Evolutionary conservation across 176 grass and related monocot species (phyloP).

Genomic region (Cymbopogon citratus): DNA sequence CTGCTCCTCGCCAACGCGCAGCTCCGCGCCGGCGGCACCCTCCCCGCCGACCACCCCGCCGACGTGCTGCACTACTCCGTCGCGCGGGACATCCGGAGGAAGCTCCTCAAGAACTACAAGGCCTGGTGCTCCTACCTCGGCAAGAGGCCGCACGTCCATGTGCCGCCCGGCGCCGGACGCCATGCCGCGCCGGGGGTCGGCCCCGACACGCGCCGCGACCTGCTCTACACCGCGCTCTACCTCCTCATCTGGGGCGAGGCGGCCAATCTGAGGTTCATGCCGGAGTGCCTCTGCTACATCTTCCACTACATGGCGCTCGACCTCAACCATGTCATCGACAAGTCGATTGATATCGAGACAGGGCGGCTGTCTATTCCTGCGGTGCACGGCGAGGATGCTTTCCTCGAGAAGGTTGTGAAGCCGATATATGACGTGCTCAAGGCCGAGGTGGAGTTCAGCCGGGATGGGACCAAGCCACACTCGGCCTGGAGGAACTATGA

Average conservation of each 20-base stretch:
- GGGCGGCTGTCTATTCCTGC: conserved; percentile 43
- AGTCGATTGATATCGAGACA: conserved; percentile 32
- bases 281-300: conserved; percentile 93
- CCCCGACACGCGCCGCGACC: conserved; percentile 46
- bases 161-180: conserved; percentile 13
- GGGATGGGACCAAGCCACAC: conserved; percentile 66
- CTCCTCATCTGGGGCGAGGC: conserved; percentile 97
- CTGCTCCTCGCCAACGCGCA: conserved; percentile 94
- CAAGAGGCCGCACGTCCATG: conserved; percentile 44
- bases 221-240: conserved; percentile 79
- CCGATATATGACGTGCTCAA: conserved; percentile 65
- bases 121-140: conserved; percentile 81
- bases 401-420: conserved; percentile 61
- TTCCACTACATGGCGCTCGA: conserved; percentile 86
- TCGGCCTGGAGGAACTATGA: conserved; percentile 96
- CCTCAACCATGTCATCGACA: conserved; percentile 66
- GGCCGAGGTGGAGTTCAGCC: conserved; percentile 53
- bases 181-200: neutral
- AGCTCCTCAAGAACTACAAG: conserved; percentile 78
- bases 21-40: conserved; percentile 40
- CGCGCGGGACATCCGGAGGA: conserved; percentile 55
- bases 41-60: conserved; percentile 29
- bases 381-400: conserved; percentile 59
- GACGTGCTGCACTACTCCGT: conserved; percentile 54
- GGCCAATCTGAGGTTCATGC: conserved; percentile 86